phyloP scores from a whole-genome alignment of 2,329 filamentous ascomycete genomes.

The Phaeoacremonium minimum region DNA sequence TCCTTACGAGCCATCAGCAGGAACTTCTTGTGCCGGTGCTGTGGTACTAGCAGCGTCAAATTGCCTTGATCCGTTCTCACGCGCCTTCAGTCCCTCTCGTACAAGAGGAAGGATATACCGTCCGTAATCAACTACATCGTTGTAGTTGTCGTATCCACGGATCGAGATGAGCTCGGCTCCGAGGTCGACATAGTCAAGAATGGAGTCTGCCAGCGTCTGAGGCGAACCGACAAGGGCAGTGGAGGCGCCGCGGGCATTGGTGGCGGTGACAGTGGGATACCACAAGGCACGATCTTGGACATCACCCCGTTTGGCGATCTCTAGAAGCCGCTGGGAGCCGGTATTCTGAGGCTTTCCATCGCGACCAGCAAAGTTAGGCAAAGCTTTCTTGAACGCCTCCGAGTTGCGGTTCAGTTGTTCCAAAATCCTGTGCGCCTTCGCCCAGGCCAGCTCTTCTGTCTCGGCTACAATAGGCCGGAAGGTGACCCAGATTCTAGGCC shows the following conservation, averaged over 20 bases:
- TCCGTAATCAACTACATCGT: slow-evolving; percentile 57
- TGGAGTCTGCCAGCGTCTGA: slow-evolving; percentile 47
- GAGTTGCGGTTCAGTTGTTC: slow-evolving; percentile 42
- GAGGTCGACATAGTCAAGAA: slow-evolving; percentile 53
- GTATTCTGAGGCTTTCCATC: slow-evolving; percentile 55
- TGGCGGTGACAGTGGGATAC: slow-evolving; percentile 60
- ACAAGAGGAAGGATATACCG: slow-evolving; percentile 49
- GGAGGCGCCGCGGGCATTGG: slow-evolving; percentile 54
- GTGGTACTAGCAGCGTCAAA: too few relatives aligned
- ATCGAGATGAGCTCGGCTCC: slow-evolving; percentile 56
- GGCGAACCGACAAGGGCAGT: slow-evolving; percentile 53
- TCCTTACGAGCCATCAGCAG: too few relatives aligned
- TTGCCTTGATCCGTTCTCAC: slow-evolving; percentile 4
- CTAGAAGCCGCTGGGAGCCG: slow-evolving; percentile 53
- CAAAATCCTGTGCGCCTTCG: slow-evolving; percentile 52
- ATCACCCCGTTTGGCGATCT: slow-evolving; percentile 51
- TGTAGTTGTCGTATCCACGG: slow-evolving; percentile 56
- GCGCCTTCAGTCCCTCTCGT: slow-evolving; percentile 26
- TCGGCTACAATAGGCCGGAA: slow-evolving; percentile 59
- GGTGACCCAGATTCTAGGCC: slow-evolving; percentile 59
- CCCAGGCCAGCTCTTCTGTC: slow-evolving; percentile 59
- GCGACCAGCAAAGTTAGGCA: slow-evolving; percentile 22
- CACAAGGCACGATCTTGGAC: slow-evolving; percentile 59
- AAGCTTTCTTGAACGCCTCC: slow-evolving; percentile 18
- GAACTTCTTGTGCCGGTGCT: too few relatives aligned